Evolutionary conservation across 2,329 filamentous ascomycete genomes (phyloP).

Genomic region (Aquanectria penicillioides): DNA sequence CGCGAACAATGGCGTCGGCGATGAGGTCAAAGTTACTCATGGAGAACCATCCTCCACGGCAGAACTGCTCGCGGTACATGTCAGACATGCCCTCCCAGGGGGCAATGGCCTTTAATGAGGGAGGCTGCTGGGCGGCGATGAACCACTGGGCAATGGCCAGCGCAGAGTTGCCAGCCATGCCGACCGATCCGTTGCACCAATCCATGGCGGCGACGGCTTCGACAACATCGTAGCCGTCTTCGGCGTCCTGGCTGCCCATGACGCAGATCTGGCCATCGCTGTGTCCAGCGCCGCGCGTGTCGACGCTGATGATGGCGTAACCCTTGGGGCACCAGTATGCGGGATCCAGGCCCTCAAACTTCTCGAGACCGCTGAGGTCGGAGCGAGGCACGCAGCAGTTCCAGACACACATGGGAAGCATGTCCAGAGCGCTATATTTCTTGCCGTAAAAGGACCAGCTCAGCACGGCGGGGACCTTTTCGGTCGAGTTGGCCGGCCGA

Average conservation of each 20-base stretch:
- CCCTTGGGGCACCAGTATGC: conserved; percentile 18
- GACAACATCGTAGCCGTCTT: conserved; percentile 42
- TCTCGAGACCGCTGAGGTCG: conserved; percentile 23
- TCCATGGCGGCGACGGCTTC: conserved; percentile 40
- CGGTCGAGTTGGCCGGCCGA: conserved; percentile 9
- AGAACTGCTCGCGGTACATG: conserved; percentile 23
- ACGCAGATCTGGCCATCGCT: conserved; percentile 14
- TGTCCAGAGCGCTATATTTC: conserved; percentile 31
- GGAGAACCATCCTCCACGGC: conserved; percentile 23
- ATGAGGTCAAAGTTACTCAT: conserved; percentile 25
- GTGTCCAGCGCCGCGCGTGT: conserved; percentile 9
- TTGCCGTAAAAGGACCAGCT: conserved; percentile 37
- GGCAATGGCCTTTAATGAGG: conserved; percentile 35
- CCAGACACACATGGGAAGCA: conserved; percentile 14
- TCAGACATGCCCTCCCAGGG: conserved; percentile 38
- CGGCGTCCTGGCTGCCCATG: conserved; percentile 35
- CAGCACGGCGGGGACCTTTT: conserved; percentile 28
- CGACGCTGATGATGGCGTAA: conserved; percentile 18
- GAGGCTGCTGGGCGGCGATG: conserved; percentile 31
- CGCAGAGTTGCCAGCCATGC: conserved; percentile 42
- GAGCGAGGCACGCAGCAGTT: conserved; percentile 17
- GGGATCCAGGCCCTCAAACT: conserved; percentile 21
- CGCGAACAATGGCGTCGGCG: conserved; percentile 9
- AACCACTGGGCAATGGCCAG: conserved; percentile 38
- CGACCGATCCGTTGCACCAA: conserved; percentile 44